Percentiles rank a stretch among this genome's conserved stretches.
phyloP scores from a whole-genome alignment of 1,284 basidiomycete genomes.

The Sporisorium reilianum region DNA sequence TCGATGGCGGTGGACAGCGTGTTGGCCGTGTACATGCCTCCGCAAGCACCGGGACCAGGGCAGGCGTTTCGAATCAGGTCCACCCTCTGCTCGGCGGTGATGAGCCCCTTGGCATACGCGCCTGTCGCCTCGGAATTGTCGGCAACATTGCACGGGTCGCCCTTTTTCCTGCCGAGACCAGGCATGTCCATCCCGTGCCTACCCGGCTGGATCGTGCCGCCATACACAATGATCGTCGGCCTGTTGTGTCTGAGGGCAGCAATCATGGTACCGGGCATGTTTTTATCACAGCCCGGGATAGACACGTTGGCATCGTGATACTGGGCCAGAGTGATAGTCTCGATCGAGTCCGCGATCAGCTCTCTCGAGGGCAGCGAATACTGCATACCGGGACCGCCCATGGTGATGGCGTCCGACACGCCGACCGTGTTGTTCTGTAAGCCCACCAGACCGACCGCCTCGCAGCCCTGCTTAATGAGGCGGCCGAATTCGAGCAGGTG shows the following conservation, averaged over 20 bases:
- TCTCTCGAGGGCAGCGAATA: constrained; percentile 90
- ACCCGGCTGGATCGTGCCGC: constrained; percentile 84
- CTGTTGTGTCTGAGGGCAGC: constrained; percentile 88
- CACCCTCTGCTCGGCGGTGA: constrained; percentile 80
- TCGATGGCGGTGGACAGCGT: constrained; percentile 94
- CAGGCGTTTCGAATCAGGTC: constrained; percentile 90
- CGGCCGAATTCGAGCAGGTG: constrained; percentile 90
- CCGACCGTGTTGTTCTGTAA: constrained; percentile 98
- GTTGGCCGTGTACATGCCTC: constrained; percentile 96
- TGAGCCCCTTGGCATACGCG: constrained; percentile 81
- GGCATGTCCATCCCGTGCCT: constrained; percentile 82
- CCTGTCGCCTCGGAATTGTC: constrained; percentile 92
- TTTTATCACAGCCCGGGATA: constrained; percentile 95
- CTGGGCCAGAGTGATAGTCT: constrained; percentile 93
- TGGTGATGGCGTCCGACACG: constrained; percentile 97
- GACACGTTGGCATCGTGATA: constrained; percentile 99
- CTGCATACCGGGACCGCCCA: constrained; percentile 84
- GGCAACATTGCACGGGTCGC: constrained; percentile 80
- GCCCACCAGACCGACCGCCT: constrained; percentile 81
- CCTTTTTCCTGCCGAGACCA: constrained; percentile 80
- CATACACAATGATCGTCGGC: constrained; percentile 95
- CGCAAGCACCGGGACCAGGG: constrained; percentile 93
- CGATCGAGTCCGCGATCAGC: constrained; percentile 89
- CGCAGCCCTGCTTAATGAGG: constrained; percentile 84
- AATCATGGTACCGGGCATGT: constrained; percentile 95